These are phyloP conservation scores for Candida dendrica DNA, from an alignment of 805 yeast species.

Conservation along the genomic window DNA sequence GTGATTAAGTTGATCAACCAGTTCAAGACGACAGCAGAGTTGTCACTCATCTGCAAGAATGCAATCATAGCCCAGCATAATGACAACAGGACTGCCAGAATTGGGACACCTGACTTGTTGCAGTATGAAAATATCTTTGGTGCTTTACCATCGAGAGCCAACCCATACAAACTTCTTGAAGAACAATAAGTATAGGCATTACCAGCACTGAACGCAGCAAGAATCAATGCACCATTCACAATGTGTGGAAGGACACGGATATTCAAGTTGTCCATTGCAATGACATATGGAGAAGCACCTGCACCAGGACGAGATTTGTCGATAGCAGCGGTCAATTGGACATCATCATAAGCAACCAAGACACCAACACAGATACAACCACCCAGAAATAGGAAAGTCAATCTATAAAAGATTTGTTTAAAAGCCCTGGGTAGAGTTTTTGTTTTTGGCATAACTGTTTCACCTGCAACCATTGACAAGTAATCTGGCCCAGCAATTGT, in stretches of 20 bases:
- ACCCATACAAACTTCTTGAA: constrained; percentile 58
- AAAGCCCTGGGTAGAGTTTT: constrained; percentile 71
- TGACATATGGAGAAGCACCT: constrained; percentile 73
- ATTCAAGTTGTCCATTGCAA: constrained; percentile 68
- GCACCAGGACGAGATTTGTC: constrained; percentile 65
- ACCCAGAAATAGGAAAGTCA: constrained; percentile 60
- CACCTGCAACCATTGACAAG: constrained; percentile 80
- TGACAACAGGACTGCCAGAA: constrained; percentile 44
- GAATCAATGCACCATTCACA: constrained; percentile 69
- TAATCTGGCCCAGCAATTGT: constrained; percentile 87
- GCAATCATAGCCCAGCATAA: constrained; percentile 58
- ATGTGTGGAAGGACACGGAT: constrained; percentile 66
- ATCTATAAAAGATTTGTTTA: constrained; percentile 63
- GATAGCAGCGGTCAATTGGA: constrained; percentile 49
- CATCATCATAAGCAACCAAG: constrained; percentile 65
- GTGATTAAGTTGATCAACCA: constrained; percentile 73
- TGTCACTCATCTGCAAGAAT: constrained; percentile 52
- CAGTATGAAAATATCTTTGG: constrained; percentile 61
- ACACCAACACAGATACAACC: constrained; percentile 78
- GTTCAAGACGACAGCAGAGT: constrained; percentile 55
- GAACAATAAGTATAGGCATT: constrained; percentile 75
- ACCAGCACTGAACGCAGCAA: constrained; percentile 79
- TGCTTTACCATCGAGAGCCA: constrained; percentile 67
- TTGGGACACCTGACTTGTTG: constrained; percentile 63
- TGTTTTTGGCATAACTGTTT: constrained; percentile 58